A percentile compares a stretch with the other conserved stretches of the same genome.
These are phyloP conservation scores for Backusella macrospora DNA, from an alignment of 192 early-diverging fungal genomes.

Conservation along the genomic window DNA sequence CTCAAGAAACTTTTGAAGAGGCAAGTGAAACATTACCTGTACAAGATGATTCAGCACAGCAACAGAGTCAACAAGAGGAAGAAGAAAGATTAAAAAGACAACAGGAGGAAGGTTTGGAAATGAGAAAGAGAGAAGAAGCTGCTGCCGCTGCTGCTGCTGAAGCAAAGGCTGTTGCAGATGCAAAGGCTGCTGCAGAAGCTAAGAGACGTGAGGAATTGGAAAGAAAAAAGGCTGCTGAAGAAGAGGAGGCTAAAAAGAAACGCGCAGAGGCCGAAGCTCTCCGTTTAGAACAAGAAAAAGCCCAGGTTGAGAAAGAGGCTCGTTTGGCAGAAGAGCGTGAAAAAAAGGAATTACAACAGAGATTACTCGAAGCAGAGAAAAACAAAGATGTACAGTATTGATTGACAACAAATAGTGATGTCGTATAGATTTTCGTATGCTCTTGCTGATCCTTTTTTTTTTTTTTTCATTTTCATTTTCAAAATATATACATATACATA, in stretches of 20 bases:
- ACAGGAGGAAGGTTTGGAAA: conserved; percentile 50
- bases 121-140: conserved; percentile 23
- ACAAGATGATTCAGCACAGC: conserved; percentile 20
- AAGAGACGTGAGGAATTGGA: not conserved
- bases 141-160: not conserved
- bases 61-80: conserved; percentile 36
- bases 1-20: conserved; percentile 12
- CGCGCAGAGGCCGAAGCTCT: conserved; percentile 17
- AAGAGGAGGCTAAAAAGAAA: conserved; percentile 39
- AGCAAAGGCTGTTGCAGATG: conserved; percentile 10
- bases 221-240: conserved; percentile 46
- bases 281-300: conserved; percentile 44
- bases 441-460: conserved; percentile 3
- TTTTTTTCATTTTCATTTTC: not conserved
- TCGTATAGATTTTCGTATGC: not conserved
- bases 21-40: conserved; percentile 6
- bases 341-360: conserved; percentile 14
- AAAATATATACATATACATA: not conserved
- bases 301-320: conserved; percentile 12
- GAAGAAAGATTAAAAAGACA: conserved; percentile 1
- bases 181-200: conserved; percentile 16
- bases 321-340: conserved; percentile 17
- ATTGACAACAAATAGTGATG: not conserved
- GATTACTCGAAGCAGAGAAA: conserved; percentile 44
- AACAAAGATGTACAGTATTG: conserved; percentile 45